Base-by-base conservation (phyloP, 2,329 filamentous ascomycete genomes). In the Colletotrichum incanum region DNA sequence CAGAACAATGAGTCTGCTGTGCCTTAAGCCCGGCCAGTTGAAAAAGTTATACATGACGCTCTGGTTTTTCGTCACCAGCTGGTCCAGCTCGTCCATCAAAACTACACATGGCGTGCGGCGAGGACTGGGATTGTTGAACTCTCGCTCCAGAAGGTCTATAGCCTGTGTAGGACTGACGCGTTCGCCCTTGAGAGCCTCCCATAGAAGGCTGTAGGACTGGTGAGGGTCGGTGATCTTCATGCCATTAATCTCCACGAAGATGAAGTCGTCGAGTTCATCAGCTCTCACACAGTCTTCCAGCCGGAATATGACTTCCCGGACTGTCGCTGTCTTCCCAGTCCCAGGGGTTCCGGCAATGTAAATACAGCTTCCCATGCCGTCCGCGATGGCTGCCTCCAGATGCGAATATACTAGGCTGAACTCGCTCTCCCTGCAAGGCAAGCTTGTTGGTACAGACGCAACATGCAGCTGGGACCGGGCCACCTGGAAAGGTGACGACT, bases 41-140 rank as follows among this genome's bases (percentile, higher is more conserved):
- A 99, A 99, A 82, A 99, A 99, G 82, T 99, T 99, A 85, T 99
- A 99, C 96, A 99, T 99, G 83, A 99, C 96, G n/a, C 94, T 96
- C 81, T 99, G 97, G 78, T 98, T 98, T 79, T 96, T 96, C 16
- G 96, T 99, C 6, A 99, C 97, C 9, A 99, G 89, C 83, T 99
- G 96, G 80, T 99, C 96, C 59, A 99, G 88, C 83, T 99, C 96
- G 78, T 99, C 96, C 96, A 99, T 99, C 62, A 99, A 85, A 2
- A 99, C 96, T 18, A 99, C 96, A 79, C 96, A 98, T 1, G 97
- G 96, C 7, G 97, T 94, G 73, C 96, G 90, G 62, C 96, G 90
- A 31, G 96, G 96, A 71, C 93, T 97, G 0, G 97, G 96, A 71
- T 95, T 92, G 70, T 91, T 96, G 80, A 99, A 99, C 80, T 99